Base-by-base conservation (phyloP, 768 basidiomycete genomes). In the Amanita brunnescens region DNA sequence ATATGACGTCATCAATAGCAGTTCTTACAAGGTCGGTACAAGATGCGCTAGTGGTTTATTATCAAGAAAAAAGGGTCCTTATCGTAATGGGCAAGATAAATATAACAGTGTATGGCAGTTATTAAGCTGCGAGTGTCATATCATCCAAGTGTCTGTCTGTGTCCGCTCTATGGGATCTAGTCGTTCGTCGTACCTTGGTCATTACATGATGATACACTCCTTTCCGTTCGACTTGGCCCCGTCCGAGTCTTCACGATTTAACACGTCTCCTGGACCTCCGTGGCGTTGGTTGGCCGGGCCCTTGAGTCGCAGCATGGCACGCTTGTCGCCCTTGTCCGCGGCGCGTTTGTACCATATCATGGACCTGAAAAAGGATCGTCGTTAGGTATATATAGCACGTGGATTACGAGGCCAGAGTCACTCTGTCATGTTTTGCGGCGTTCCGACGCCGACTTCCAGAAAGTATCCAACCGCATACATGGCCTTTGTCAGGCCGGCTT, bases 381-480 rank as follows among this genome's bases (percentile, higher is more conserved):
- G 24, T 54, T 51, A 45, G 24, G 21, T 23, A 45, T 29, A 43
- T 23, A 45, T 29, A 43, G 29, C 57, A 46, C 45, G 49, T 49
- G 47, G 34, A 52, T n/a, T 51, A 49, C 46, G 13, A 45, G 43
- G 48, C 55, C 16, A 52, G 41, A 76, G 84, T 58, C 61, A 90
- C 80, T 91, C 85, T 46, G 73, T 67, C 60, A 77, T 70, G 68
- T 81, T 81, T 23, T 79, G 73, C 46, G 75, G 61, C 38, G 87
- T 89, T 37, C 91, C 91, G 54, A 93, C 91, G 34, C 94, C 95
- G 41, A 95, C 91, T 70, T 99, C 95, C 56, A 85, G 78, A 66
- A 99, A 99, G 72, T 99, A 99, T 1, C 96, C 96, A 1, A 94
- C 85, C 18, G 94, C 96, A 59, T 99, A 99, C 83, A 96, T 89